Evolutionary conservation across 2,329 filamentous ascomycete species (phyloP).

Genomic region (Cercospora citrullina): DNA sequence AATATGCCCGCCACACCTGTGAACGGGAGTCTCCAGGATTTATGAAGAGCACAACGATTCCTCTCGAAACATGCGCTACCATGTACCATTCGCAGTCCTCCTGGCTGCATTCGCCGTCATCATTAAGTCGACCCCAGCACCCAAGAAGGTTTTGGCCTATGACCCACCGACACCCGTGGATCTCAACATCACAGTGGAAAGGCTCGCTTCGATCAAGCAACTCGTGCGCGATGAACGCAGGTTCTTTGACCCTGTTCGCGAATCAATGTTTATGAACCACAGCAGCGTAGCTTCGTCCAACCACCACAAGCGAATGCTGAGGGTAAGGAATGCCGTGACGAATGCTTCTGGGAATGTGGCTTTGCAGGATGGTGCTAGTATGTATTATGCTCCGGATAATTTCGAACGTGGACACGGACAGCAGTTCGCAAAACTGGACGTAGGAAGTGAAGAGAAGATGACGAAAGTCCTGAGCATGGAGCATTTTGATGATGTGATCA

Average conservation of each 20-base stretch:
- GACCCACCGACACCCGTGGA: neutral
- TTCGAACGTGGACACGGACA: neutral
- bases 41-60: neutral
- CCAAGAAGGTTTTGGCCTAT: neutral
- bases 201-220: neutral
- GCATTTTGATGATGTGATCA: slow-evolving; percentile 6
- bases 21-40: neutral
- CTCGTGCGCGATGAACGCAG: neutral
- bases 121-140: neutral
- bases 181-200: neutral
- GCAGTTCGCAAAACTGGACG: slow-evolving; percentile 10
- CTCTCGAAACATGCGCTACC: neutral
- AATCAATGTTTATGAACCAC: neutral
- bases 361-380: slow-evolving; percentile 1
- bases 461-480: slow-evolving; percentile 9
- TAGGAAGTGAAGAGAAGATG: neutral
- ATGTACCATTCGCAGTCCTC: neutral
- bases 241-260: slow-evolving; percentile 5
- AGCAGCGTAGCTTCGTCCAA: neutral
- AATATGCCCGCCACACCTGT: neutral
- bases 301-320: slow-evolving; percentile 3
- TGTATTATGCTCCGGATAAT: slow-evolving; percentile 5
- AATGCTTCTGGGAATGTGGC: slow-evolving; percentile 7
- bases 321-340: neutral
- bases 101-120: neutral